A percentile compares a stretch with the other conserved stretches of the same genome.
Evolutionary conservation across 768 basidiomycete genomes (phyloP).

Genomic region (Lactarius vividus): DNA sequence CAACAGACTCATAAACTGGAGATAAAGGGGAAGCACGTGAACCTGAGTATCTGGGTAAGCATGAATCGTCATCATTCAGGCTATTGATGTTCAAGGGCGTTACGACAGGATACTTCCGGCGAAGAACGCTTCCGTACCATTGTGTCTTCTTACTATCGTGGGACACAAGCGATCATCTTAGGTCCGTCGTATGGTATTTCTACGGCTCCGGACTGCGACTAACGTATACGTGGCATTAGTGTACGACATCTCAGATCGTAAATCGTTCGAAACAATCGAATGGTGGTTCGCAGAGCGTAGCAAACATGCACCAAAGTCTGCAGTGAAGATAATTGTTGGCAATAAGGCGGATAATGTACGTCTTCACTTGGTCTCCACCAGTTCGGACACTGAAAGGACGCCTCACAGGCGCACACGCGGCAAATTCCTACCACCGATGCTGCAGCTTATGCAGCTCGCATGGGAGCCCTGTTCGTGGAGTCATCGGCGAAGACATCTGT

Average conservation of each 20-base stretch:
- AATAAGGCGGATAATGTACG: background rate
- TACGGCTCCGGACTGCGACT: background rate
- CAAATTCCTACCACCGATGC: background rate
- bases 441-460: background rate
- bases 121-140: constrained; percentile 95
- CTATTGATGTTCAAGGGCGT: constrained; percentile 8
- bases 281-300: constrained; percentile 91
- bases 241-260: constrained; percentile 89
- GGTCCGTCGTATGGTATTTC: constrained; percentile 37
- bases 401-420: background rate
- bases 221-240: constrained; percentile 44
- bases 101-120: constrained; percentile 79
- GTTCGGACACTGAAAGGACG: background rate
- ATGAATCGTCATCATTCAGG: background rate
- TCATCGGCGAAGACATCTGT: background rate
- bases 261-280: constrained; percentile 88
- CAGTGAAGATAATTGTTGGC: constrained; percentile 89
- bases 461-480: background rate
- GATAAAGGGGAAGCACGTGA: constrained; percentile 78
- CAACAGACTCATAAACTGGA: constrained; percentile 84
- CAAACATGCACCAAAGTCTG: constrained; percentile 79
- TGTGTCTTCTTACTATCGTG: constrained; percentile 90
- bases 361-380: background rate
- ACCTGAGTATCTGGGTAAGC: constrained; percentile 93
- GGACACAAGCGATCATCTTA: constrained; percentile 76